Evolutionary conservation across 352 stramenopile species (phyloP).

Genomic region (Globisporangium middletonii): DNA sequence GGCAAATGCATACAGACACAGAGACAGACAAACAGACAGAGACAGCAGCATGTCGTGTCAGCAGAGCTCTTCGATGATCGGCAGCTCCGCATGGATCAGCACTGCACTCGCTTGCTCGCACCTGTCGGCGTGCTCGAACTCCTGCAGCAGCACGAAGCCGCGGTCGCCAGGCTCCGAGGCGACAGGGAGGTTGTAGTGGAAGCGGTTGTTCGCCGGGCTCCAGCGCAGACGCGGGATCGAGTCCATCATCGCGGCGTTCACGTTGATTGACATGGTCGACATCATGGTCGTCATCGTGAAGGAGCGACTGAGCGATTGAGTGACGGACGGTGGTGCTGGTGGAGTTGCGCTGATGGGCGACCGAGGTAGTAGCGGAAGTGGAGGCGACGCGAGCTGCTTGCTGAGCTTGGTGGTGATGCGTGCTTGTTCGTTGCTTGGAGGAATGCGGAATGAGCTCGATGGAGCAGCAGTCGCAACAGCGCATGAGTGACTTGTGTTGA

Average conservation of each 20-base stretch:
- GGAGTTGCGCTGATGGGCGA: no score
- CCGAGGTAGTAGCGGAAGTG: not conserved
- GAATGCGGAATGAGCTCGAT: not conserved
- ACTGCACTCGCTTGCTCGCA: not conserved
- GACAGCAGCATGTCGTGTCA: no score
- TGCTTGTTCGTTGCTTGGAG: constrained; percentile 12
- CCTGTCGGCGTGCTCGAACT: constrained; percentile 54
- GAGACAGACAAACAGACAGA: no score
- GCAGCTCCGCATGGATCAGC: no score
- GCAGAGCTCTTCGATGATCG: no score
- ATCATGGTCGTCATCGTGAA: constrained; percentile 40
- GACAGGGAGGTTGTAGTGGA: constrained; percentile 69
- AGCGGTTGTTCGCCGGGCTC: constrained; percentile 66
- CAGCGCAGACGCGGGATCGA: constrained; percentile 68
- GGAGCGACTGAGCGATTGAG: not conserved
- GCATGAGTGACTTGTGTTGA: not conserved
- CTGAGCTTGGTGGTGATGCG: not conserved
- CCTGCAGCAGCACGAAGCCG: constrained; percentile 68
- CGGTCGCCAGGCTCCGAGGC: constrained; percentile 46
- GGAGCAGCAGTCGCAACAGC: no score
- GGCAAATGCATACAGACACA: no score
- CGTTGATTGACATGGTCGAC: constrained; percentile 26
- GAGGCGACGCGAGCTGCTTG: not conserved
- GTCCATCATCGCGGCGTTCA: constrained; percentile 31
- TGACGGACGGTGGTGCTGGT: no score